Base-by-base conservation (phyloP, 305 asterid species). In the Rubia tinctorum region DNA sequence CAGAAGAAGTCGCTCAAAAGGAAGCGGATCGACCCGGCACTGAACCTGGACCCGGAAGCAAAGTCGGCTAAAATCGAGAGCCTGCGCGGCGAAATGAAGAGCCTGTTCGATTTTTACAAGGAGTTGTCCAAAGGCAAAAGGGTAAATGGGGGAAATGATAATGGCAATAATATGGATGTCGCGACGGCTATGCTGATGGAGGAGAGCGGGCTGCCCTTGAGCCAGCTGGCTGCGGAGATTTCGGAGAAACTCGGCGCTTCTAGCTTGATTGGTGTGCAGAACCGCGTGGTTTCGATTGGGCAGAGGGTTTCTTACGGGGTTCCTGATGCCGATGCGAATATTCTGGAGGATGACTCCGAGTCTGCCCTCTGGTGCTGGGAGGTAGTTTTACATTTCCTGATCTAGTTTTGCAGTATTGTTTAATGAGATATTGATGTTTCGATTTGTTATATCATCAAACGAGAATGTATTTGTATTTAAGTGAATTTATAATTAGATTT, bases 291-390 rank as follows among this genome's bases (percentile, higher is more conserved):
- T 80, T 69, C 79, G 45, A 79, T 85, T 77, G 98, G 96, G 73
- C 97, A 88, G 78, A 87, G 99, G 73, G 65, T 80, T 67, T 79
- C 83, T 67, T 92, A 95, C 73, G 99, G 99, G 59, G 79, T 83
- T 14, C 76, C 76, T 14, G 49, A 82, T 78, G 81, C 78, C 12
- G 97, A 95, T 79, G 93, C 98, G 69, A 97, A 95, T 82, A 80
- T 92, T 43, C 83, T 95, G 86, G 98, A 95, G 84, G 96, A 95
- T 78, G 97, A 91, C 25, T 76, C 85, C 30, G 96, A 85, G 71
- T 66, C 75, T 63, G 89, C 96, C 66, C 93, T 92, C 59, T 92
- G 98, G 96, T 91, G 88, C 71, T 95, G 99, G 99, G 99, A 95
- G 99, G 99, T 95, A 70, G 43, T 71, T 0, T 20, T 70, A 44